Evolutionary conservation across 306 rosid species (phyloP).

Genomic region (Glycyrrhiza uralensis): DNA sequence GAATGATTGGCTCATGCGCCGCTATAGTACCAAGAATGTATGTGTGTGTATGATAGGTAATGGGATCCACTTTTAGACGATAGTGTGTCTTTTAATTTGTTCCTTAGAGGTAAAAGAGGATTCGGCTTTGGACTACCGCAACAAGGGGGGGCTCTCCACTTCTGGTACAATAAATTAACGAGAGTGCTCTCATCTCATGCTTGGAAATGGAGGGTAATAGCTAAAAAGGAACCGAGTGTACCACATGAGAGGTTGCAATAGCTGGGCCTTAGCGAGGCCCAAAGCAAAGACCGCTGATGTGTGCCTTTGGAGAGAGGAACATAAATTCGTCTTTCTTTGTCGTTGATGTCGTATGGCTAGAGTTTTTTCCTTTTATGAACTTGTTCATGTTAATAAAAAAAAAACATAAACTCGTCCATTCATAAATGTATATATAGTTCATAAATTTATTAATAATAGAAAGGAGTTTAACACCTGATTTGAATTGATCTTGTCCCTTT

Average conservation of each 20-base stretch:
- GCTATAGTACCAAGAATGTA: conserved; percentile 33
- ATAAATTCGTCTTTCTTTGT: no score
- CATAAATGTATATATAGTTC: no score
- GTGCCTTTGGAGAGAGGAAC: no score
- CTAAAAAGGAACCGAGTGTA: conserved; percentile 3
- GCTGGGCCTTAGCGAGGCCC: background rate
- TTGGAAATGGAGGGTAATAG: background rate
- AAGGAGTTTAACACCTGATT: no score
- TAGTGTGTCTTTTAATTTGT: background rate
- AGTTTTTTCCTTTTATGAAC: no score
- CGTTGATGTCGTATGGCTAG: no score
- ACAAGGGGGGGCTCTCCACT: background rate
- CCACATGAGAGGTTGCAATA: background rate
- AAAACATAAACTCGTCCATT: no score
- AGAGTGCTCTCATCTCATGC: background rate
- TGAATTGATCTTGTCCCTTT: no score
- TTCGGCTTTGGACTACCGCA: background rate
- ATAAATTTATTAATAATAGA: no score
- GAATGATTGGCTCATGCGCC: conserved; percentile 48
- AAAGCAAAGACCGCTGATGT: no score
- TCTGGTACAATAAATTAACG: background rate
- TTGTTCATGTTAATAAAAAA: no score
- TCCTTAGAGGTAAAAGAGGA: background rate
- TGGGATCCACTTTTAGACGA: conserved; percentile 31
- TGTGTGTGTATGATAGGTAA: conserved; percentile 11